A percentile compares a stretch with the other conserved stretches of the same genome.
phyloP scores from a whole-genome alignment of 164 flowering plant genomes.

The Umbellularia californica region DNA sequence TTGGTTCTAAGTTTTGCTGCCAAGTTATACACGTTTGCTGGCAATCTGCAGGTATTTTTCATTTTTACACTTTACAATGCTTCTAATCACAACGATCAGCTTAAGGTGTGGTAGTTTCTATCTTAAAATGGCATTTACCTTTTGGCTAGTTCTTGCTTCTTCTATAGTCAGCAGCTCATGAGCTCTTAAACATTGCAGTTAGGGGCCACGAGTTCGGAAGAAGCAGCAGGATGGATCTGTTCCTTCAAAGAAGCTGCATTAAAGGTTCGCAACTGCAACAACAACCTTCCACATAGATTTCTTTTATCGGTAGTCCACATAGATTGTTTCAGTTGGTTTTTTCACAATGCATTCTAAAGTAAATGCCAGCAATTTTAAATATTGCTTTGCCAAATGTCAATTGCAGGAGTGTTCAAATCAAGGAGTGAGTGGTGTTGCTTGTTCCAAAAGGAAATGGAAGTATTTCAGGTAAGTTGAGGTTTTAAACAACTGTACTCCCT shows the following conservation, averaged over 20 bases:
- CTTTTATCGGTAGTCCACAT: not conserved
- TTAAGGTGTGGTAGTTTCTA: conserved; percentile 50
- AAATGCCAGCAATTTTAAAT: not conserved
- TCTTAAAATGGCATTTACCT: not conserved
- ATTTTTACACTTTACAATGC: conserved; percentile 77
- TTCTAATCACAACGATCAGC: conserved; percentile 58
- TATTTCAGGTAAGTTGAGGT: conserved; percentile 48
- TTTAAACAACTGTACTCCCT: no score
- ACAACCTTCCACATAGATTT: not conserved
- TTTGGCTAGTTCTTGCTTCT: not conserved
- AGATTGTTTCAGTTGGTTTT: not conserved
- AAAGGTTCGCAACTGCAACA: conserved; percentile 38
- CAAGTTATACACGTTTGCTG: not conserved
- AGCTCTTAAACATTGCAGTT: conserved; percentile 35
- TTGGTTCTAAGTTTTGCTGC: not conserved
- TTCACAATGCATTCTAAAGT: not conserved
- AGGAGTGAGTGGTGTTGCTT: conserved; percentile 21
- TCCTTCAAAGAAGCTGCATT: conserved; percentile 61
- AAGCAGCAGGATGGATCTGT: conserved; percentile 85
- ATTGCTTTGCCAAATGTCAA: not conserved
- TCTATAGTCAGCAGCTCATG: not conserved
- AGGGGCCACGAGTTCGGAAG: conserved; percentile 86
- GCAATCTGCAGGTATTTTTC: conserved; percentile 64
- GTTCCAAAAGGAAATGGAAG: conserved; percentile 48
- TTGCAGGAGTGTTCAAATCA: conserved; percentile 42